Evolutionary conservation across 768 basidiomycete species (phyloP).

Genomic region (Psilocybe cyanescens): DNA sequence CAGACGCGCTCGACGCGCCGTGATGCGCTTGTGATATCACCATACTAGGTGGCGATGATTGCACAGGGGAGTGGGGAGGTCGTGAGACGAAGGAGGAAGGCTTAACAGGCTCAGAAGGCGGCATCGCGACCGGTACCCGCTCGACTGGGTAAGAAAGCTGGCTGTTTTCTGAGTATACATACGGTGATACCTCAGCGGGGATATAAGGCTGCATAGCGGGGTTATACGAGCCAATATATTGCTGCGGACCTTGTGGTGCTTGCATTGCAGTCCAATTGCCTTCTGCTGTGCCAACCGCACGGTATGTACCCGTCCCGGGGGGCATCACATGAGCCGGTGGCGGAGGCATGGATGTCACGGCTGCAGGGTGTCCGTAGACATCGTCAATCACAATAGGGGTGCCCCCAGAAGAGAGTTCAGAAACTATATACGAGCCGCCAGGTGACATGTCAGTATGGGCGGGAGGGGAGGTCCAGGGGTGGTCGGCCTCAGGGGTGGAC

Average conservation of each 20-base stretch:
- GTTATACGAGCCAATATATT: conserved; percentile 11
- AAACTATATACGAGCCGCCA: conserved; percentile 20
- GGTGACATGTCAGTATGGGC: conserved; percentile 14
- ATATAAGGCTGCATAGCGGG: conserved; percentile 14
- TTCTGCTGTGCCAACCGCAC: conserved; percentile 17
- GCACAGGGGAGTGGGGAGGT: background rate
- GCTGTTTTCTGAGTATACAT: conserved; percentile 8
- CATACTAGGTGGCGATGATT: background rate
- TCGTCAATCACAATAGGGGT: conserved; percentile 23
- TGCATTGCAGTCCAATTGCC: conserved; percentile 9
- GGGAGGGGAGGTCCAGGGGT: conserved; percentile 15
- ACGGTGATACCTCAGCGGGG: conserved; percentile 8
- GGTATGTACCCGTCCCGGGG: conserved; percentile 8
- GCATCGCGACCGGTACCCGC: background rate
- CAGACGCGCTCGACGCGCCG: background rate
- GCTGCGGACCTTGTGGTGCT: background rate
- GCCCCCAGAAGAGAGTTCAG: conserved; percentile 19
- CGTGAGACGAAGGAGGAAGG: background rate
- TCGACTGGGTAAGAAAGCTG: conserved; percentile 2
- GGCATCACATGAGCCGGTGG: conserved; percentile 14
- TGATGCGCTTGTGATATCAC: background rate
- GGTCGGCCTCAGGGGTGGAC: conserved; percentile 41
- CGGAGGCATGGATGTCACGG: conserved; percentile 9
- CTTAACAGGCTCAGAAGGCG: background rate
- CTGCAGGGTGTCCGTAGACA: conserved; percentile 13